These are phyloP conservation scores for Arabis hirsuta DNA, from an alignment of 345 rosid species.

Conservation along the genomic window DNA sequence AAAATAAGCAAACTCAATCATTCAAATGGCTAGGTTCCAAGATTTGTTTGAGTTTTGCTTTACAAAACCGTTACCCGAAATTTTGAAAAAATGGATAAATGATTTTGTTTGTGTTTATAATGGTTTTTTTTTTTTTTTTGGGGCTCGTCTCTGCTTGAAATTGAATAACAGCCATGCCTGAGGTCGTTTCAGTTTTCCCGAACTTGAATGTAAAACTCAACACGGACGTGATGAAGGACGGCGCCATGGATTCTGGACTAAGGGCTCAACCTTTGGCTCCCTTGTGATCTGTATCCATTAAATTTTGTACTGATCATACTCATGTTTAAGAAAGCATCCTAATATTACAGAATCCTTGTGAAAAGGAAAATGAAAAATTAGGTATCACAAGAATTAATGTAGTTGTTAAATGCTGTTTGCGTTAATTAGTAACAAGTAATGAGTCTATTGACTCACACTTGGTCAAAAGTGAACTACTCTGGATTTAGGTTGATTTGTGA, in stretches of 20 bases:
- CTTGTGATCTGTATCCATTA: conserved; percentile 7
- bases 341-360: no score
- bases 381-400: no score
- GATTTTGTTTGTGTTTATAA: not conserved
- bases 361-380: no score
- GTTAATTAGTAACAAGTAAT: no score
- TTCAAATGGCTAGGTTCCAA: not conserved
- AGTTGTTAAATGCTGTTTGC: no score
- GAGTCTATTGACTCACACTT: no score
- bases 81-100: not conserved
- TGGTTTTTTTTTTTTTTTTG: not conserved
- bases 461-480: no score
- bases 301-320: conserved; percentile 12
- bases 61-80: not conserved
- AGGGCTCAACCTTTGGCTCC: conserved; percentile 16
- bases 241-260: not conserved
- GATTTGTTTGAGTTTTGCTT: not conserved
- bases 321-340: no score
- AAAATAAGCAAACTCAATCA: not conserved
- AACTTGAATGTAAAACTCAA: not conserved
- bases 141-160: conserved; percentile 7
- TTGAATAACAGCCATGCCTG: conserved; percentile 28
- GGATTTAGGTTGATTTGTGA: no score
- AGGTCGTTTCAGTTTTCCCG: conserved; percentile 16
- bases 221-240: not conserved